Evolutionary conservation across 805 yeast species (phyloP).

Genomic region (Barnettozyma californica): DNA sequence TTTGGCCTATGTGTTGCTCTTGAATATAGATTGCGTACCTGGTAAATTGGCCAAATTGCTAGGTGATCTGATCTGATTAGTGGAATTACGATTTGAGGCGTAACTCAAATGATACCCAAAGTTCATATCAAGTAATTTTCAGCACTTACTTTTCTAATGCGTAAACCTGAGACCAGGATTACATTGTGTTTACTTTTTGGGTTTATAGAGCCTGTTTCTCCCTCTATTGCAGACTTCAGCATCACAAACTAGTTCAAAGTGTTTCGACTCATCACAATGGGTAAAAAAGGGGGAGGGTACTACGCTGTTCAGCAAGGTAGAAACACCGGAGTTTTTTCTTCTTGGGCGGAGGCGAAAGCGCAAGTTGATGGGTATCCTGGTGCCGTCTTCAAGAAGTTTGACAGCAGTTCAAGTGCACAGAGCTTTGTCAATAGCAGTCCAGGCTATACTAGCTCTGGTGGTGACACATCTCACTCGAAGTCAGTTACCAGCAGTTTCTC

Average conservation of each 20-base stretch:
- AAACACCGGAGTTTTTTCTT: conserved; percentile 47
- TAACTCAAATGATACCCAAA: no score
- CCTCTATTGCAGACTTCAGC: neutral
- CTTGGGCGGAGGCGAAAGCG: conserved; percentile 53
- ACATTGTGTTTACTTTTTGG: no score
- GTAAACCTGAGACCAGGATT: neutral
- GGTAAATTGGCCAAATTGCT: no score
- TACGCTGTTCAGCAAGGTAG: conserved; percentile 58
- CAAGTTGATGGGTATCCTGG: conserved; percentile 43
- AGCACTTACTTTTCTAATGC: neutral
- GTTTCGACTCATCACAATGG: conserved; percentile 7
- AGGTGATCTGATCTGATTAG: no score
- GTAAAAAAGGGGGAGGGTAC: conserved; percentile 17
- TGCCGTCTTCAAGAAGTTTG: conserved; percentile 37
- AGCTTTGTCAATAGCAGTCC: conserved; percentile 26
- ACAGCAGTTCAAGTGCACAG: conserved; percentile 42
- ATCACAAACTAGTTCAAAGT: neutral
- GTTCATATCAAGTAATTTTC: neutral
- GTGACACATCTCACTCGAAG: neutral
- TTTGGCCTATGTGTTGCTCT: no score
- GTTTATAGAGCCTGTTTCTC: no score
- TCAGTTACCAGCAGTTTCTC: neutral
- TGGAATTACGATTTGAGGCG: no score
- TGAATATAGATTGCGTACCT: no score
- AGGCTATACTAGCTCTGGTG: neutral